Conservation (phyloP, 1,284 basidiomycete genomes). For the Ustilago nuda region DNA sequence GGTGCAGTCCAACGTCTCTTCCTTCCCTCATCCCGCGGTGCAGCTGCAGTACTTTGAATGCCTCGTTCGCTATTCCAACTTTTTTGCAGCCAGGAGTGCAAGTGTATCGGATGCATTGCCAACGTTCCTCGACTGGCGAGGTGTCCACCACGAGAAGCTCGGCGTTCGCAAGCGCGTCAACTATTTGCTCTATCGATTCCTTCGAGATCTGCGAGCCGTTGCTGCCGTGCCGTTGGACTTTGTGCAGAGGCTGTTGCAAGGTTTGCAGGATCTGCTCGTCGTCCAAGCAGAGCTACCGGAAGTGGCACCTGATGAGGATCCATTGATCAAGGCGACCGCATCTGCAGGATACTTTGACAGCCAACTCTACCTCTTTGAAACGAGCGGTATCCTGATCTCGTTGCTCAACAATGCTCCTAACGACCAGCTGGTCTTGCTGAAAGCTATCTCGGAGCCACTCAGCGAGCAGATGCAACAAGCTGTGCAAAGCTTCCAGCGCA, state of each 20-base stretch:
- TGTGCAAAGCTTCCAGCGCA: constrained; percentile 72
- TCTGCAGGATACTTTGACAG: constrained; percentile 83
- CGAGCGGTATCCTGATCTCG: constrained; percentile 85
- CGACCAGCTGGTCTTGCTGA: constrained; percentile 77
- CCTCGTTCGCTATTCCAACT: constrained; percentile 89
- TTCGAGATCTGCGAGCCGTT: constrained; percentile 78
- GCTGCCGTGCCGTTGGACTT: constrained; percentile 81
- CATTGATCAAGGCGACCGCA: constrained; percentile 81
- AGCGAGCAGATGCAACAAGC: constrained; percentile 80
- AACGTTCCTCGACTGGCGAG: constrained; percentile 89
- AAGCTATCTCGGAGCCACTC: constrained; percentile 82
- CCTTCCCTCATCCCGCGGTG: constrained; percentile 88
- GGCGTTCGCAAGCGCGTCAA: constrained; percentile 83
- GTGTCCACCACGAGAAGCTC: constrained; percentile 83
- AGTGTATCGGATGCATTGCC: constrained; percentile 79
- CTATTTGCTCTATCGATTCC: constrained; percentile 93
- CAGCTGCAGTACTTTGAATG: constrained; percentile 94
- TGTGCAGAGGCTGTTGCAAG: constrained; percentile 72
- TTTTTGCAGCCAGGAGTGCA: constrained; percentile 88
- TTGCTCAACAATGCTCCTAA: constrained; percentile 77
- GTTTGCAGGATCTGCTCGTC: constrained; percentile 71
- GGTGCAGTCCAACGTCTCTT: constrained; percentile 83
- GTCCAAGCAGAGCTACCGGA: constrained; percentile 72
- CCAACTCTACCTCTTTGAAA: constrained; percentile 95
- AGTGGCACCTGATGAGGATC: constrained; percentile 75